phyloP scores from a whole-genome alignment of 352 stramenopile species.

The Globisporangium echinulatum region DNA sequence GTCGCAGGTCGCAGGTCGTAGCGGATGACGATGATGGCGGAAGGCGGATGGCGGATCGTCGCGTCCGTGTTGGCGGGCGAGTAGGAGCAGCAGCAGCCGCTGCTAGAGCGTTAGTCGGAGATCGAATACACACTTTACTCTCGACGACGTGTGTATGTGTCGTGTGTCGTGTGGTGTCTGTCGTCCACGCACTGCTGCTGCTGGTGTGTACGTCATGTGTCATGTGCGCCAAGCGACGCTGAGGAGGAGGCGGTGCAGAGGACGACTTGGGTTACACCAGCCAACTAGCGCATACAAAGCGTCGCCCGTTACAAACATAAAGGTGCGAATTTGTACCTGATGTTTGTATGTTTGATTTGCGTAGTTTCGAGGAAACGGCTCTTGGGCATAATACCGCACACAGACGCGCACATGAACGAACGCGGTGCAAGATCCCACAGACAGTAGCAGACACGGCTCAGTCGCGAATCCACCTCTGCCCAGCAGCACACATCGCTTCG shows the following conservation, averaged over 20 bases:
- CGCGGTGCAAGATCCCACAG: not conserved
- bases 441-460: not conserved
- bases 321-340: not conserved
- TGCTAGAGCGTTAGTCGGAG: not conserved
- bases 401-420: too few relatives aligned
- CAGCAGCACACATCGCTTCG: not conserved
- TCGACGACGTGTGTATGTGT: not conserved
- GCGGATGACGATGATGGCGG: not conserved
- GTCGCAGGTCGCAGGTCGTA: not conserved
- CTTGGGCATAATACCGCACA: not conserved
- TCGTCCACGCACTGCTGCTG: too few relatives aligned
- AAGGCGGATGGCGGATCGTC: not conserved
- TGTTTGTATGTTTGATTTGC: not conserved
- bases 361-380: not conserved
- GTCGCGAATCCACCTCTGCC: not conserved
- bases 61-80: not conserved
- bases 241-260: too few relatives aligned
- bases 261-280: too few relatives aligned
- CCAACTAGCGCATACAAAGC: too few relatives aligned
- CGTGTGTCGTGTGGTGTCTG: too few relatives aligned
- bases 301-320: too few relatives aligned
- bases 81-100: not conserved
- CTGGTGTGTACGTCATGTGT: too few relatives aligned
- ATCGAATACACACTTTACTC: constrained; percentile 3
- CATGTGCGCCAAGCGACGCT: too few relatives aligned